Evolutionary conservation across 2,329 filamentous ascomycete genomes (phyloP).

Genomic region (Sporothrix mexicana): DNA sequence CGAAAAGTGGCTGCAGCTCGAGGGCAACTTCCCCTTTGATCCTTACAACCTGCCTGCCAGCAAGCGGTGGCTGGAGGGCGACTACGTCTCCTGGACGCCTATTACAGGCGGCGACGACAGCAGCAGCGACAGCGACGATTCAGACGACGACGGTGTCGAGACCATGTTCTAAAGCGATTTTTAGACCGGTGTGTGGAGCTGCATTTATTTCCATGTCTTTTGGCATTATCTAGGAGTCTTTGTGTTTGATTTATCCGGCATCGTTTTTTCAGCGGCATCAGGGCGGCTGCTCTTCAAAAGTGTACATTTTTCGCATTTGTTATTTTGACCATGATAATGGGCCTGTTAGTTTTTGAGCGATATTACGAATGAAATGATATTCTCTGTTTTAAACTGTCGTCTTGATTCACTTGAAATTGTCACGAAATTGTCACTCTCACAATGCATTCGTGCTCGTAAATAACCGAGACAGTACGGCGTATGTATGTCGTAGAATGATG

Average conservation of each 20-base stretch:
- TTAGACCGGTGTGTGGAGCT: no score
- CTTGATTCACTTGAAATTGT: not conserved
- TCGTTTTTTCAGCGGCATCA: not conserved
- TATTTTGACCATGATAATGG: not conserved
- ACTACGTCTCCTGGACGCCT: constrained; percentile 81
- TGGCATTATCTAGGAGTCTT: constrained; percentile 16
- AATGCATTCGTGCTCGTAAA: no score
- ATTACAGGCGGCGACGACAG: constrained; percentile 68
- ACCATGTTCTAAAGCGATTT: not conserved
- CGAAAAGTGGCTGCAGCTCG: constrained; percentile 82
- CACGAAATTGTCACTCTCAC: not conserved
- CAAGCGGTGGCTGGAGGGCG: constrained; percentile 82
- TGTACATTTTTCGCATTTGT: not conserved
- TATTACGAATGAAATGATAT: constrained; percentile 26
- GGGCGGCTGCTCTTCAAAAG: not conserved
- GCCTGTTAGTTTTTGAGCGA: constrained; percentile 2
- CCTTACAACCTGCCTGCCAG: constrained; percentile 90
- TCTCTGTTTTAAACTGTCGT: not conserved
- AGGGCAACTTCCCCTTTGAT: constrained; percentile 97
- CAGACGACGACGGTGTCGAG: constrained; percentile 41
- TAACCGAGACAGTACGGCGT: no score
- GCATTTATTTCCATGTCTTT: not conserved
- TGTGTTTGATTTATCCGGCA: not conserved
- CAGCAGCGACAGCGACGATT: constrained; percentile 53
- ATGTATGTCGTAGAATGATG: no score